Conservation (phyloP, 768 basidiomycete genomes). For the Chiua virens region DNA sequence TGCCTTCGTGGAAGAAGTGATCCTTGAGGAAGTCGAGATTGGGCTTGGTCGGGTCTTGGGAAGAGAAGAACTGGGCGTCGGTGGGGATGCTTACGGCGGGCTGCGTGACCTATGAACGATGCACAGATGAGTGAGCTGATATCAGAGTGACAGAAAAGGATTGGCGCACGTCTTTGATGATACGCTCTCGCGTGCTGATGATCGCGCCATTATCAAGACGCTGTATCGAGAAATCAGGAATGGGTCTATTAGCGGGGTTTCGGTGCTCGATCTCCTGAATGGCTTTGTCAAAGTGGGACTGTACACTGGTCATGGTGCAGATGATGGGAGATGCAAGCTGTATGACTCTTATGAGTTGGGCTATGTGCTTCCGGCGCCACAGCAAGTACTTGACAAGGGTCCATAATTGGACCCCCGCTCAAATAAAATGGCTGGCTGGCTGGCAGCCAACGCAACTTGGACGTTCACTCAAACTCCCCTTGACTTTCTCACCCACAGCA, state of each 20-base stretch:
- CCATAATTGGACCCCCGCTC: slow-evolving; percentile 16
- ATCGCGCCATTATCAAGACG: slow-evolving; percentile 23
- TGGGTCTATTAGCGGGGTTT: slow-evolving; percentile 19
- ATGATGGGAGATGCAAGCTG: too few relatives aligned
- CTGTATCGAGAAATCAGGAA: slow-evolving; percentile 22
- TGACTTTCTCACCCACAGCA: too few relatives aligned
- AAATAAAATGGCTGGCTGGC: not conserved
- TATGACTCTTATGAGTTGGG: not conserved
- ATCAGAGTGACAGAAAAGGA: not conserved
- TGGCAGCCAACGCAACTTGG: too few relatives aligned
- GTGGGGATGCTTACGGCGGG: slow-evolving; percentile 65
- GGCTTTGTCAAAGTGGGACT: slow-evolving; percentile 27
- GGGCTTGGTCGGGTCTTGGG: slow-evolving; percentile 61
- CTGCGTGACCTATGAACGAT: slow-evolving; percentile 53
- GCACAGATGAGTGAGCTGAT: not conserved
- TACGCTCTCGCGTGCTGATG: slow-evolving; percentile 27
- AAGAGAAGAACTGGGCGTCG: slow-evolving; percentile 76
- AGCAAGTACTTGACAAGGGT: slow-evolving; percentile 40
- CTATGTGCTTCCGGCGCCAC: slow-evolving; percentile 5
- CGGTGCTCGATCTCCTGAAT: slow-evolving; percentile 30
- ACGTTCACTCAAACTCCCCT: too few relatives aligned
- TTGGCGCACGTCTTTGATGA: slow-evolving; percentile 24
- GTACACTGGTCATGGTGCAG: slow-evolving; percentile 19
- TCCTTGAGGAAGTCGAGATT: slow-evolving; percentile 75
- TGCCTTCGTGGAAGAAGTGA: slow-evolving; percentile 72